These are phyloP conservation scores for Nicotiana sylvestris DNA, from an alignment of 257 asterid genomes.

Conservation along the genomic window DNA sequence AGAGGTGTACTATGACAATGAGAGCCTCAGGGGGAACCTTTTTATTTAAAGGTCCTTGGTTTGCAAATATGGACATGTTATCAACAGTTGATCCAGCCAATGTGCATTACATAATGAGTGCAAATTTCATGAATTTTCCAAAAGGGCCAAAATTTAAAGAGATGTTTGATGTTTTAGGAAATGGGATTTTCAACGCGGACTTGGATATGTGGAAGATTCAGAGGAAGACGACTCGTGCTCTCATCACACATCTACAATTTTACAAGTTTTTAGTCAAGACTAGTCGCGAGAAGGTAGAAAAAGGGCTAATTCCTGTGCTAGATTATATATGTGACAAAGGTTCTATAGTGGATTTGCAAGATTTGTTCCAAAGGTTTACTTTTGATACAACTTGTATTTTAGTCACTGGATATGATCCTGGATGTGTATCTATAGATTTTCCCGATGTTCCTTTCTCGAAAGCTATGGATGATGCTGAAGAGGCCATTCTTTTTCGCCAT, in stretches of 20 bases:
- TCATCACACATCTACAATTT: slow-evolving; percentile 34
- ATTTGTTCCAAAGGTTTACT: slow-evolving; percentile 47
- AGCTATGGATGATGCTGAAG: slow-evolving; percentile 59
- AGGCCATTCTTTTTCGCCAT: slow-evolving; percentile 47
- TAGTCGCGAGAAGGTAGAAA: slow-evolving; percentile 33
- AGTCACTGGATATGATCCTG: slow-evolving; percentile 49
- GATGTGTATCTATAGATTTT: slow-evolving; percentile 35
- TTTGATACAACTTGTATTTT: slow-evolving; percentile 46
- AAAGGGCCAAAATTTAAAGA: slow-evolving; percentile 50
- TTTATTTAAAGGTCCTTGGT: slow-evolving; percentile 43
- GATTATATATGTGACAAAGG: slow-evolving; percentile 21
- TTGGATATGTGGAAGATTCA: slow-evolving; percentile 42
- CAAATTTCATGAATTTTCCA: slow-evolving; percentile 42
- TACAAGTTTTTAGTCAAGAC: slow-evolving; percentile 28
- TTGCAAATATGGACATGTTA: slow-evolving; percentile 47
- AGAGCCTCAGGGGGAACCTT: slow-evolving; percentile 30
- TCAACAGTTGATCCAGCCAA: slow-evolving; percentile 44
- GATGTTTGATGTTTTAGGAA: slow-evolving; percentile 49
- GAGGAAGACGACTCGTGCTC: slow-evolving; percentile 32
- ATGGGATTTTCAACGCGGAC: slow-evolving; percentile 59
- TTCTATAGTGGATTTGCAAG: slow-evolving; percentile 39
- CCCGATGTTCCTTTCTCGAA: slow-evolving; percentile 43
- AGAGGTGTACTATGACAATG: slow-evolving; percentile 21
- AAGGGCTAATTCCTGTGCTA: slow-evolving; percentile 39
- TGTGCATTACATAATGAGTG: slow-evolving; percentile 48